A percentile compares a stretch with the other conserved stretches of the same genome.
phyloP scores from a whole-genome alignment of 2,329 filamentous ascomycete species.

The Colletotrichum destructivum region DNA sequence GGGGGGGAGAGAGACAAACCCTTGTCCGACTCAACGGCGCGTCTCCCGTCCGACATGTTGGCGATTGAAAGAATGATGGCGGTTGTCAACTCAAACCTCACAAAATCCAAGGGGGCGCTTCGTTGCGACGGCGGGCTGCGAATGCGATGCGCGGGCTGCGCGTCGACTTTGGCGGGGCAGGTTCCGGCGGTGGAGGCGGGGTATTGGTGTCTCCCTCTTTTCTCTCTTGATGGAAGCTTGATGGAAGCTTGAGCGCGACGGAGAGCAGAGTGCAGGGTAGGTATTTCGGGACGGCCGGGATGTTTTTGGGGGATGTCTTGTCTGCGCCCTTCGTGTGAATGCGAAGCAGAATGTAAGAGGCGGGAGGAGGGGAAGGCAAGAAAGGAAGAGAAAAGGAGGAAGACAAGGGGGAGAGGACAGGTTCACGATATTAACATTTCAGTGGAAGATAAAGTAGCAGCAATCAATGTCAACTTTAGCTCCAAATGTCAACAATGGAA shows the following conservation, averaged over 20 bases:
- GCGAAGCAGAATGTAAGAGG: background rate
- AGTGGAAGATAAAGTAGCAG: background rate
- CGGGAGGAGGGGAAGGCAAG: no score
- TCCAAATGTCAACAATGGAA: background rate
- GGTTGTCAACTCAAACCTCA: conserved; percentile 13
- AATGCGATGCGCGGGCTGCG: conserved; percentile 11
- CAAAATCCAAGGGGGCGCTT: background rate
- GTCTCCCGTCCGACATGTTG: conserved; percentile 46
- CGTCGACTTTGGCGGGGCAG: conserved; percentile 28
- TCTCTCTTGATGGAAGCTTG: background rate
- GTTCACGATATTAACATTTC: conserved; percentile 8
- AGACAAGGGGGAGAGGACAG: no score
- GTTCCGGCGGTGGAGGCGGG: conserved; percentile 40
- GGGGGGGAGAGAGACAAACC: conserved; percentile 45
- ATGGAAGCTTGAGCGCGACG: conserved; percentile 5
- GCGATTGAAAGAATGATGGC: background rate
- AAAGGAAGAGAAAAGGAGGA: background rate
- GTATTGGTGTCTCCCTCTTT: conserved; percentile 5
- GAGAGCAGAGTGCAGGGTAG: background rate
- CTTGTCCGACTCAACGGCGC: conserved; percentile 57
- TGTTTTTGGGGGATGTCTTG: background rate
- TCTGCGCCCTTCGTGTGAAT: background rate
- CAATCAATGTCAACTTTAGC: background rate
- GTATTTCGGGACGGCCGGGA: background rate
- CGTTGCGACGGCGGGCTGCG: conserved; percentile 17